Evolutionary conservation across 371 early-diverging fungal genomes (phyloP).

Genomic region (Mucor lusitanicus): DNA sequence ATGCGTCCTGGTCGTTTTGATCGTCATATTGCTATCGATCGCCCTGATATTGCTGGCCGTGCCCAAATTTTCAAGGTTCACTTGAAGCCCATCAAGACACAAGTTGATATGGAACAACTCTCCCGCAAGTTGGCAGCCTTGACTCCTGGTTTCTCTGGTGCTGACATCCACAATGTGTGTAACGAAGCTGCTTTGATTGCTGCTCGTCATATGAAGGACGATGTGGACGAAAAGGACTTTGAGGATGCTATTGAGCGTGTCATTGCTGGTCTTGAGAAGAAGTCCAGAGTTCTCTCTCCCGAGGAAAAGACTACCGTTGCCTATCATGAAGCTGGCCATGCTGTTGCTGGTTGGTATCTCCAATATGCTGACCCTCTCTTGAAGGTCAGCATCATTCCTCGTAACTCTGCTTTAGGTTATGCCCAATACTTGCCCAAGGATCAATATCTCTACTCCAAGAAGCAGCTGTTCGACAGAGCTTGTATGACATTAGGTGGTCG

Average conservation of each 20-base stretch:
- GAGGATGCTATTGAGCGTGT: constrained; percentile 98
- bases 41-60: constrained; percentile 94
- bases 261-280: constrained; percentile 97
- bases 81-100: constrained; percentile 89
- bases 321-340: constrained; percentile 99
- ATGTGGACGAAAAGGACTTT: constrained; percentile 88
- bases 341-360: constrained; percentile 98
- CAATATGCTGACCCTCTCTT: constrained; percentile 94
- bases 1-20: constrained; percentile 98
- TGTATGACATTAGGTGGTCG: constrained; percentile 98
- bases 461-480: constrained; percentile 95
- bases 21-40: constrained; percentile 95
- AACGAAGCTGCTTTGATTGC: constrained; percentile 99
- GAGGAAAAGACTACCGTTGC: constrained; percentile 99
- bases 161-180: constrained; percentile 98
- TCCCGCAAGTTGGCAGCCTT: constrained; percentile 76
- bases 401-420: constrained; percentile 95
- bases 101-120: constrained; percentile 76
- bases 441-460: constrained; percentile 91
- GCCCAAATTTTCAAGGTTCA: constrained; percentile 97
- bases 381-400: constrained; percentile 98
- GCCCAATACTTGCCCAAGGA: constrained; percentile 99
- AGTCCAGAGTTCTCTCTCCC: constrained; percentile 91
- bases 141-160: constrained; percentile 98
- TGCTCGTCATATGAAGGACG: constrained; percentile 79